Base-by-base conservation (phyloP, 1,284 basidiomycete species). In the Sparassis latifolia region DNA sequence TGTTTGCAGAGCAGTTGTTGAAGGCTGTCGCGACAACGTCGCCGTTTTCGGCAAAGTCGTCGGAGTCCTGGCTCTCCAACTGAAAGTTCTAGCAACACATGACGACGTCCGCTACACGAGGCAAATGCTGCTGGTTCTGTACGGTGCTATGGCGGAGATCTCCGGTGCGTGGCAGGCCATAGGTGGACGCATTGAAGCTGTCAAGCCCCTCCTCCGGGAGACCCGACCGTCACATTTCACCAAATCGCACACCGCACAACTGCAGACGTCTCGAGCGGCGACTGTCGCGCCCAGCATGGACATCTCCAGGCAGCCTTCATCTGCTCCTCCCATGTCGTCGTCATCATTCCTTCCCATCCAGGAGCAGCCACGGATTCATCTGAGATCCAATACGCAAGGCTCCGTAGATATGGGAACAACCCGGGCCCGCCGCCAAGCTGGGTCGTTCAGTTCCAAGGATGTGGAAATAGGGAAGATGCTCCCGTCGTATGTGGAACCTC, bases 381-480 rank as follows among this genome's bases (percentile, higher is more conserved):
- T 63, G n/a, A 56, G 62, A 4, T 56, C 55, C 33, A 47, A 58
- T 5, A 45, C 53, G 2, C 59, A 61, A 30, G 52, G 52, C 30
- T 59, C 63, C 5, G 43, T 54, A 4, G 61, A 62, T 41, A 48
- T 55, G 12, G 57, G 64, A n/a, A 63, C 69, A 52, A 58, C 63
- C 43, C 68, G 69, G 50, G 78, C 77, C 54, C 79, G 92, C n/a
- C 77, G 93, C 28, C 90, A 96, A 65, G 93, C 89, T 1, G 93
- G 93, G 4, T 96, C 92, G 0, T 97, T 96, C 72, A 94, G 91
- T 57, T 86, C 79, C 35, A 89, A 92, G 62, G 93, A 97, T 64
- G 87, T 97, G 1, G 86, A 95, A 65, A 82, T 91, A 50, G 93
- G 93, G 37, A 90, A 86, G 67, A 75, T 80, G 49, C 70, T 96